These are phyloP conservation scores for Zygotorulaspora danielsina DNA, from an alignment of 805 yeast genomes.

Conservation along the genomic window DNA sequence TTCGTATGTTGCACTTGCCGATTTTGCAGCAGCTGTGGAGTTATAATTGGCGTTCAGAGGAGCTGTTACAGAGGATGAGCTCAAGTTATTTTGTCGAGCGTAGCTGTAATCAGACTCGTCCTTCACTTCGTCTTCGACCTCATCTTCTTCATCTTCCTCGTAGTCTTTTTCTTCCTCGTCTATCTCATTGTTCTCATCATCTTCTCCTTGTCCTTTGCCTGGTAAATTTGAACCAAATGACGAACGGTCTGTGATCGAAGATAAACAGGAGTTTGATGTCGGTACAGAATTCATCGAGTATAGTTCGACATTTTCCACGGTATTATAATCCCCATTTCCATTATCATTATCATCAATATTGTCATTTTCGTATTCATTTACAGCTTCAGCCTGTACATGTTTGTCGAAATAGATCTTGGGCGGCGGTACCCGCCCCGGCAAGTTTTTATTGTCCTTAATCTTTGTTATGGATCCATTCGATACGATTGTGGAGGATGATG, in stretches of 20 bases:
- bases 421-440: slow-evolving; percentile 17
- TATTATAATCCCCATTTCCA: slow-evolving; percentile 2
- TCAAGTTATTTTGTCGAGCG: slow-evolving; percentile 2
- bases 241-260: slow-evolving; percentile 7
- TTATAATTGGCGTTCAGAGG: slow-evolving; percentile 1
- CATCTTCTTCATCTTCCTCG: slow-evolving; percentile 3
- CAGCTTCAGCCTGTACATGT: slow-evolving; percentile 3
- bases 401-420: slow-evolving; percentile 14
- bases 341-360: slow-evolving; percentile 6
- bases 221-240: slow-evolving; percentile 4
- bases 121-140: slow-evolving; percentile 2
- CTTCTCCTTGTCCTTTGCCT: slow-evolving; percentile 6
- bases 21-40: not conserved
- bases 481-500: not conserved
- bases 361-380: slow-evolving; percentile 7
- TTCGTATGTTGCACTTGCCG: slow-evolving; percentile 7
- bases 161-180: slow-evolving; percentile 7
- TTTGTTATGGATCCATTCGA: not conserved
- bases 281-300: slow-evolving; percentile 6
- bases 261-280: slow-evolving; percentile 6
- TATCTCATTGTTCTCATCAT: slow-evolving; percentile 6
- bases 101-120: slow-evolving; percentile 1
- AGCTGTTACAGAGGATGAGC: slow-evolving; percentile 2
- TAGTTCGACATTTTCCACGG: not conserved
- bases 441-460: slow-evolving; percentile 7